Percentiles rank a stretch among this genome's conserved stretches.
phyloP scores from a whole-genome alignment of 2,329 filamentous ascomycete species.

The Teratosphaeria epicoccoides region DNA sequence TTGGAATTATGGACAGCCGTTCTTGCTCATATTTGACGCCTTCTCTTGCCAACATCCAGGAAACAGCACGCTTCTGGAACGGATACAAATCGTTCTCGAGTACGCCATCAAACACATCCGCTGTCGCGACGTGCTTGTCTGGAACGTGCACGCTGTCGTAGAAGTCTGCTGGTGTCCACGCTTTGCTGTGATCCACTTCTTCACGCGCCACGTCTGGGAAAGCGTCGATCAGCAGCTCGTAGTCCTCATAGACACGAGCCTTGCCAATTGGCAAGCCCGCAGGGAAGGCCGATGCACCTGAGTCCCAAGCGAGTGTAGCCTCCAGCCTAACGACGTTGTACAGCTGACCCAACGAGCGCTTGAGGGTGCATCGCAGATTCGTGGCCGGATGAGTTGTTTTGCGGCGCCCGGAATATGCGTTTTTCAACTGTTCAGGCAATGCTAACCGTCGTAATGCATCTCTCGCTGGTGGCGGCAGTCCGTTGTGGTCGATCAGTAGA shows the following conservation, averaged over 20 bases:
- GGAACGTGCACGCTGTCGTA: slow-evolving; percentile 61
- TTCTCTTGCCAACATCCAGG: slow-evolving; percentile 61
- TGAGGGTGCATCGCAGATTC: slow-evolving; percentile 12
- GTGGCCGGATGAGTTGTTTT: slow-evolving; percentile 3
- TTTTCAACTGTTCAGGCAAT: slow-evolving; percentile 8
- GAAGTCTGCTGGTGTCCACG: slow-evolving; percentile 48
- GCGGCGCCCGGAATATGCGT: background rate
- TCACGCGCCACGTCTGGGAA: slow-evolving; percentile 16
- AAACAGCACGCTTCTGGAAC: slow-evolving; percentile 59
- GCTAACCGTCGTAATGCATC: slow-evolving; percentile 11
- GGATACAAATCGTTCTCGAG: slow-evolving; percentile 46
- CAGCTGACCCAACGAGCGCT: slow-evolving; percentile 14
- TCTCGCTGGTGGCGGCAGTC: slow-evolving; percentile 8
- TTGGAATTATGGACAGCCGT: background rate
- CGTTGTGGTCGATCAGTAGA: slow-evolving; percentile 14
- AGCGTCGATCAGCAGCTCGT: slow-evolving; percentile 13
- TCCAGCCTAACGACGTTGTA: slow-evolving; percentile 19
- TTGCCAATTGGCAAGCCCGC: slow-evolving; percentile 13
- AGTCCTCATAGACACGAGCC: slow-evolving; percentile 18
- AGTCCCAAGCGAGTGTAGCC: slow-evolving; percentile 20
- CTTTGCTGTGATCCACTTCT: slow-evolving; percentile 12
- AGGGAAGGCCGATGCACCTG: slow-evolving; percentile 23
- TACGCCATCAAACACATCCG: slow-evolving; percentile 9
- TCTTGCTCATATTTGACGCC: slow-evolving; percentile 39
- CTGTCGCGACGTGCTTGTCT: slow-evolving; percentile 25